A percentile compares a stretch with the other conserved stretches of the same genome.
Evolutionary conservation across 345 rosid genomes (phyloP).

Genomic region (Ceriops tagal): DNA sequence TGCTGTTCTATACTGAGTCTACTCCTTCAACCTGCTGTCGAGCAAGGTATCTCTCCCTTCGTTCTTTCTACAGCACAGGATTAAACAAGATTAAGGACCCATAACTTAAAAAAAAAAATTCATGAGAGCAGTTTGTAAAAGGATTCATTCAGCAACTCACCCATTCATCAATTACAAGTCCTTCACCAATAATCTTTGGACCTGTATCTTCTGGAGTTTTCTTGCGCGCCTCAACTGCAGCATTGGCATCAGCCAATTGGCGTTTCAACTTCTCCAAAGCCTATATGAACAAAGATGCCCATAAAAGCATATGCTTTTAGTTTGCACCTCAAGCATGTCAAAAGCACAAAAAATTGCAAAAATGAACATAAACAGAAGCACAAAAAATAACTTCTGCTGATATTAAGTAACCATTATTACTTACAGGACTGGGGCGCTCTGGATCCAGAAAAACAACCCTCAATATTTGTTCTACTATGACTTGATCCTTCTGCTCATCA

Average conservation of each 20-base stretch:
- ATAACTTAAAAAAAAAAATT: not conserved
- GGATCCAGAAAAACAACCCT: conserved; percentile 87
- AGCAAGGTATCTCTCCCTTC: conserved; percentile 94
- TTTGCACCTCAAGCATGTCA: not conserved
- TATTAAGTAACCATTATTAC: conserved; percentile 15
- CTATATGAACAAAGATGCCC: conserved; percentile 17
- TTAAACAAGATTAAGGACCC: not conserved
- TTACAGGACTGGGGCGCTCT: conserved; percentile 71
- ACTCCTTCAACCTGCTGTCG: conserved; percentile 77
- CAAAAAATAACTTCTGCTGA: not conserved
- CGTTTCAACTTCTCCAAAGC: conserved; percentile 83
- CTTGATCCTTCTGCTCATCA: conserved; percentile 91
- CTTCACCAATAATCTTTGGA: conserved; percentile 87
- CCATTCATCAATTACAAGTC: conserved; percentile 99
- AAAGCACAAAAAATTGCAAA: not conserved
- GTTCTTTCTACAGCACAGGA: conserved; percentile 60
- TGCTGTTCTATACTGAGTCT: conserved; percentile 50
- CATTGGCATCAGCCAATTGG: conserved; percentile 85
- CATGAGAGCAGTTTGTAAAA: not conserved
- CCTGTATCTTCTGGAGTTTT: conserved; percentile 81
- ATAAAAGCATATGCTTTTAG: not conserved
- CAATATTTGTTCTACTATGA: conserved; percentile 68
- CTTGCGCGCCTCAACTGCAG: conserved; percentile 74
- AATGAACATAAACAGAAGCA: not conserved
- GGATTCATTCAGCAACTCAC: conserved; percentile 36